Evolutionary conservation across 805 yeast genomes (phyloP), one percentile per base, ranked within the genome.

Genomic region (Wickerhamiella qilinensis): DNA sequence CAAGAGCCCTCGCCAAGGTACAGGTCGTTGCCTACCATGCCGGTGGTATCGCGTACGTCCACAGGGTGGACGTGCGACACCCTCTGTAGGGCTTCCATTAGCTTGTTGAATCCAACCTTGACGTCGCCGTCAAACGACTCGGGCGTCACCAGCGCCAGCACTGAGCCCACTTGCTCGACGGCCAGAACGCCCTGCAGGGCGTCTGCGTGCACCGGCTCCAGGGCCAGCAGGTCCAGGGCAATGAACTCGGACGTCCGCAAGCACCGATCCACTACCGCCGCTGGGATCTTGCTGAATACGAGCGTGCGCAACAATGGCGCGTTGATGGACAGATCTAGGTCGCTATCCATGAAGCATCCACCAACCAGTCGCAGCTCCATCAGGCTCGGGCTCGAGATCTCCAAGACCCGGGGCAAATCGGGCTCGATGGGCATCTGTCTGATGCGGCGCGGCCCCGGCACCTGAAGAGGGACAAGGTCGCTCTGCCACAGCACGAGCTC

Each of bases 1-100:
- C 51, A 47, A 16, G 45, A 32, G 15, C 51, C 50, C 18, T 46
- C 47, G 18, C 46, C 41, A 28, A 36, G 41, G 43, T 40, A 46
- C 14, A 47, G 41, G 22, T 42, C 43, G 9, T 35, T 42, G 18
- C 38, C 39, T 19, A 47, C 36, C 17, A 39, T 30, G 17, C 42
- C 37, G 14, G 43, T 36, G 29, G 37, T 37, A 27, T 45, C 49
- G 22, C 44, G 39, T 20, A 47, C 47, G 20, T 46, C 50, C 1
- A 45, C 39, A 6, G 51, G 48, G 30, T 43, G 41, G 16, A 35
- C 38, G 4, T 41, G 18, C 1, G 51, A 48, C 19, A 46, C 35
- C 18, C 36, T 36, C 30, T 47, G 50, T 27, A 47, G 37, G 43
- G 43, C 43, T 35, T 41, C 45, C 14, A 47, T 43, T 0, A 46